A percentile compares a stretch with the other conserved stretches of the same genome.
Evolutionary conservation across 2,329 filamentous ascomycete genomes (phyloP).

Genomic region (Aspergillus caelatus): DNA sequence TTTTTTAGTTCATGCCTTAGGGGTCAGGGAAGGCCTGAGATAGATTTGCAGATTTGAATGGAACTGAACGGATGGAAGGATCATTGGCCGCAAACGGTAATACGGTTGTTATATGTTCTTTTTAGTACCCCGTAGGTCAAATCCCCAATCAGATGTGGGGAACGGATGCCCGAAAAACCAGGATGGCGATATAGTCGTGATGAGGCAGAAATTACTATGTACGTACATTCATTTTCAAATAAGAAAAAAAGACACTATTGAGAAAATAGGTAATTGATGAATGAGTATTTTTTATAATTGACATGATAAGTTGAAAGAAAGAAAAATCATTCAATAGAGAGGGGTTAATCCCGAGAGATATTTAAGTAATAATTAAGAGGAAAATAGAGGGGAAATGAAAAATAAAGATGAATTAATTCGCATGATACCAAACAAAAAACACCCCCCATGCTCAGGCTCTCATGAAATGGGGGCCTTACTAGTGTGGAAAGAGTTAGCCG

Average conservation of each 20-base stretch:
- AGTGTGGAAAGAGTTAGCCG: constrained; percentile 5
- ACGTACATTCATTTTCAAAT: background rate
- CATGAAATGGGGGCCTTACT: background rate
- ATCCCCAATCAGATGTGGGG: constrained; percentile 5
- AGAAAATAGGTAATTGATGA: background rate
- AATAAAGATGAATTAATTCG: background rate
- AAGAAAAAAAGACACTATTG: no score
- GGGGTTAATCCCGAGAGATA: background rate
- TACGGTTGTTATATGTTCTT: background rate
- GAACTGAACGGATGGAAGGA: constrained; percentile 8
- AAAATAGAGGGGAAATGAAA: background rate
- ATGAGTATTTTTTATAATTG: background rate
- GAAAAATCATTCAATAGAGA: background rate
- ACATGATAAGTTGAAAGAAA: background rate
- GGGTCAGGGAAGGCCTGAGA: background rate
- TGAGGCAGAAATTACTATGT: background rate
- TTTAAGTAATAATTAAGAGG: background rate
- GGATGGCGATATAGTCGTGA: constrained; percentile 2
- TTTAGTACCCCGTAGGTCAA: background rate
- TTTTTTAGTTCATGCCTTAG: background rate
- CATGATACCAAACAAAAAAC: background rate
- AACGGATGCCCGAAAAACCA: constrained; percentile 13
- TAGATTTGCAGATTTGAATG: constrained; percentile 1
- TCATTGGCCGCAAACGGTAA: constrained; percentile 16
- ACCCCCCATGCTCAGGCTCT: background rate